phyloP scores from a whole-genome alignment of 225 moss, liverwort and hornwort genomes.

The Marchantia paleacea region DNA sequence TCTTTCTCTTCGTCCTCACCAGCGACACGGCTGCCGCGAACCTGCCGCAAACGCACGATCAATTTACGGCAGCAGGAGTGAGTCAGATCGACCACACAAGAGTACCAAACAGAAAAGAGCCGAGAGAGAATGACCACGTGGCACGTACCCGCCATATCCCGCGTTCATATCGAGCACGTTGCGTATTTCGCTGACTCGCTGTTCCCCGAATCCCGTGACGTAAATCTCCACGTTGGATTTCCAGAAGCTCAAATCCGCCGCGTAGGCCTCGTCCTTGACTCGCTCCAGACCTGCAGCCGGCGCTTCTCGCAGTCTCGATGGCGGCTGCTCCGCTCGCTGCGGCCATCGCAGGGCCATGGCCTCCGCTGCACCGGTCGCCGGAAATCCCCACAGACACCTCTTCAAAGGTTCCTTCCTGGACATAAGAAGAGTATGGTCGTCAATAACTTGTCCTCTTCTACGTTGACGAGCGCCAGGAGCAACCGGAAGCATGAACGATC shows the following conservation, averaged over 20 bases:
- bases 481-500: too few relatives aligned
- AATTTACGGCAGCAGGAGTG: not conserved
- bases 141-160: constrained; percentile 45
- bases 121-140: not conserved
- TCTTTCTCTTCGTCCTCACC: constrained; percentile 9
- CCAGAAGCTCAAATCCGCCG: constrained; percentile 46
- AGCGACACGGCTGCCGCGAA: constrained; percentile 80
- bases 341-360: constrained; percentile 30
- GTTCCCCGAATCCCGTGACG: constrained; percentile 28
- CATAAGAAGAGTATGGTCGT: not conserved
- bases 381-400: constrained; percentile 22
- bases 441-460: not conserved
- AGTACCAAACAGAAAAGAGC: not conserved
- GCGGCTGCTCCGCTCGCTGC: constrained; percentile 21
- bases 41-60: constrained; percentile 30
- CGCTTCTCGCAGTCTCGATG: constrained; percentile 25
- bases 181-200: constrained; percentile 29
- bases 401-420: constrained; percentile 35
- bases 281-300: constrained; percentile 31
- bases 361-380: not conserved
- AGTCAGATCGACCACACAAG: not conserved
- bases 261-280: constrained; percentile 33
- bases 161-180: constrained; percentile 56
- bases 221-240: constrained; percentile 37
- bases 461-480: too few relatives aligned